phyloP scores from a whole-genome alignment of 768 basidiomycete genomes.

The Lyophyllum atratum region DNA sequence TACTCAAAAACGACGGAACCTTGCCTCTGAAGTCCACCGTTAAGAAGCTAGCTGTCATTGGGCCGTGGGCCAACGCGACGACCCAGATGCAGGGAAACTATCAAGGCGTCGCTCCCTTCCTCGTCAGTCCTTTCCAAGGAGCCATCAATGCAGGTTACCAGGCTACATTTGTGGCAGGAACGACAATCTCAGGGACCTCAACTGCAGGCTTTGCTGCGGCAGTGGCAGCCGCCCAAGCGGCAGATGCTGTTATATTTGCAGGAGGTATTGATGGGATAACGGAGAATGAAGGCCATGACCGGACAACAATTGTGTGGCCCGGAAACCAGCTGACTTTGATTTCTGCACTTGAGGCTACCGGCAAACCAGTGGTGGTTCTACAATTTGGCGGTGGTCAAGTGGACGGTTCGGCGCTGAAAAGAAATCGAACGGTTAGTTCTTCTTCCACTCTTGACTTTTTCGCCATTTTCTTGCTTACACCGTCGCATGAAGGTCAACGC shows the following conservation, averaged over 20 bases:
- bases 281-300: conserved; percentile 50
- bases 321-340: conserved; percentile 56
- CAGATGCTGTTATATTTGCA: conserved; percentile 53
- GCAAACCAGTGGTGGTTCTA: conserved; percentile 53
- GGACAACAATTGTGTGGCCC: conserved; percentile 53
- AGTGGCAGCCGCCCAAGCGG: conserved; percentile 45
- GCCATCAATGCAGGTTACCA: conserved; percentile 48
- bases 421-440: conserved; percentile 36
- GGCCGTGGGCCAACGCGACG: conserved; percentile 61
- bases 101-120: conserved; percentile 53
- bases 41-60: conserved; percentile 57
- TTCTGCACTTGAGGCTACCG: conserved; percentile 40
- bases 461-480: background rate
- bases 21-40: conserved; percentile 50
- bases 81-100: conserved; percentile 62
- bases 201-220: conserved; percentile 53
- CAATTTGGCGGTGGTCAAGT: conserved; percentile 63
- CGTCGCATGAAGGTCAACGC: conserved; percentile 44
- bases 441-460: background rate
- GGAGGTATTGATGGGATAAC: conserved; percentile 55
- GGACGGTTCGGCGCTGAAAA: conserved; percentile 48
- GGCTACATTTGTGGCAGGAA: conserved; percentile 44
- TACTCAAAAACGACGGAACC: conserved; percentile 65
- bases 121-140: conserved; percentile 53
- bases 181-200: conserved; percentile 37